Base-by-base conservation (phyloP, 2,329 filamentous ascomycete species). In the Tolypocladium sp. region DNA sequence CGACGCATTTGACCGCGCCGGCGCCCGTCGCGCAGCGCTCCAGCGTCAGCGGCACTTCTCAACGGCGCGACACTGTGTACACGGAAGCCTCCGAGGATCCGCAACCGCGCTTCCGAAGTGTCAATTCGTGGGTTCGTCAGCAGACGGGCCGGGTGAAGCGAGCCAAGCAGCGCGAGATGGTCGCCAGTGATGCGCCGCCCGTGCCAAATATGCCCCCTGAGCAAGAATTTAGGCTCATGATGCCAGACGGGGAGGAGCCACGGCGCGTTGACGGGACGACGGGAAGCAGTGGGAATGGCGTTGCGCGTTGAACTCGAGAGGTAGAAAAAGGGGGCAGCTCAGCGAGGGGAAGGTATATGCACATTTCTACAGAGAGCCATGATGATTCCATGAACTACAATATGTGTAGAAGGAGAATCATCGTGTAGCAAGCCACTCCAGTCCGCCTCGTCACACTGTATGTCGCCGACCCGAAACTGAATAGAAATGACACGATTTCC, bases 51-150 rank as follows among this genome's bases (percentile, higher is more conserved):
- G 56, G 56, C 4, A 35, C 46, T 13, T 56, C 55, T 20, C 56
- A 55, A 40, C 42, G 59, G 15, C 74, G 81, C 37, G 81, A 83
- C 52, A 84, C 81, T 0, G 70, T 80, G 2, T 82, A 79, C 64
- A 84, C 82, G 0, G 73, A 77, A 56, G 74, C 77, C 4, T 83
- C 80, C 56, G 78, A 84, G 40, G 82, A 86, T 61, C 69, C 72
- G 52, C 78, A 82, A 6, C 75, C 82, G 17, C 78, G 80, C 5
- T 88, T 86, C 68, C 78, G 82, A 41, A 79, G 76, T 8, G 76
- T 88, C 59, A 78, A 76, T 59, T 86, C 83, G 37, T 89, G 86
- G 86, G 85, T 89, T 2, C 79, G 80, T 63, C 84, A 88, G 67
- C 85, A 88, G 69, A 80, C 79, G 10, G 79, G 79, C 2, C 77